Conservation (phyloP, 768 basidiomycete genomes). For the Grammothele lineata region DNA sequence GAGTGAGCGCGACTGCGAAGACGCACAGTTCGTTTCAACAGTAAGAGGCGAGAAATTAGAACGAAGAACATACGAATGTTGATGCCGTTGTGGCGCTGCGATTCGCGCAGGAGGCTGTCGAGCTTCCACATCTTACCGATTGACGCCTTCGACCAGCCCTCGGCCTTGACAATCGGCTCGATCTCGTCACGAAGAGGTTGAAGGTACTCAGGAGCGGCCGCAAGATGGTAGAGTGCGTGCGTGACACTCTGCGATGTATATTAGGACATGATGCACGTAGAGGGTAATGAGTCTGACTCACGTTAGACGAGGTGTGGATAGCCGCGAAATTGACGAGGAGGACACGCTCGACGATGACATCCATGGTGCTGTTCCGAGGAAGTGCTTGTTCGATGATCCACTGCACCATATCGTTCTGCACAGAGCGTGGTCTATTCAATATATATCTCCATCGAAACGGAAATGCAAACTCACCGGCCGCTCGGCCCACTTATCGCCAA, state of each 20-base stretch:
- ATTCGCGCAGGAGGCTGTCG: constrained; percentile 34
- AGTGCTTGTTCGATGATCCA: no score
- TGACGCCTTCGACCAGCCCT: constrained; percentile 29
- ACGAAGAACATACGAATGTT: constrained; percentile 9
- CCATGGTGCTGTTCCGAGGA: no score
- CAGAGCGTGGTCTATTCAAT: background rate
- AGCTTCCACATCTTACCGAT: constrained; percentile 28
- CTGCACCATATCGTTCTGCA: no score
- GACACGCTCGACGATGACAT: no score
- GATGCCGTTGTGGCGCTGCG: constrained; percentile 22
- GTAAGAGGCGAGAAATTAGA: no score
- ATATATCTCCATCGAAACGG: no score
- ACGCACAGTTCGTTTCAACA: no score
- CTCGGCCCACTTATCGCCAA: constrained; percentile 24
- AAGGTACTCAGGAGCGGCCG: constrained; percentile 22
- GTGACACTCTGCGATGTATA: constrained; percentile 24
- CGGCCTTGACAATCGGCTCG: constrained; percentile 18
- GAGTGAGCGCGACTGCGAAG: constrained; percentile 23
- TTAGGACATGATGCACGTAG: constrained; percentile 22
- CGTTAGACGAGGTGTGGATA: no score
- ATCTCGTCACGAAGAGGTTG: constrained; percentile 27
- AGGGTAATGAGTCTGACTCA: no score
- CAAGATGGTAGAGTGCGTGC: constrained; percentile 27
- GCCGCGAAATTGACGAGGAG: no score
- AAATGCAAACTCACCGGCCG: constrained; percentile 25